Evolutionary conservation across 2,329 filamentous ascomycete genomes (phyloP), one percentile per base, ranked within the genome.

Genomic region (Pyricularia grisea): DNA sequence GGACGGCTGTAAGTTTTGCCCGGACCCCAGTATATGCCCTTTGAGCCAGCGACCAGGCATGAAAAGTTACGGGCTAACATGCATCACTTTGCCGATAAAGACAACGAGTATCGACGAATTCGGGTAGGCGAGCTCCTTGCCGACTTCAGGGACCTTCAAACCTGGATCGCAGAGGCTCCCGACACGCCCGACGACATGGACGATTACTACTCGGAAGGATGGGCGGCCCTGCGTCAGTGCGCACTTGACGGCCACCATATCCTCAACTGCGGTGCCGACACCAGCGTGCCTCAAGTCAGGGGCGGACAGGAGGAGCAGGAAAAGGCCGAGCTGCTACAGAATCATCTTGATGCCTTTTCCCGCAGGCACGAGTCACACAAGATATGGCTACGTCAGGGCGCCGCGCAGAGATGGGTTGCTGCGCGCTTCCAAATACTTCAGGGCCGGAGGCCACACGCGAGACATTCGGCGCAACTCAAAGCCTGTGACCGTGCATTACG

Each of bases 131-230:
- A 90, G 73, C 78, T 90, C 66, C 83, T 90, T 60, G 79, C 82
- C 71, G 87, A 90, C 76, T 90, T 90, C 76, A 84, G 83, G 71
- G 84, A 80, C 63, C 80, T 89, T 30, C 88, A 90, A 75, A 86
- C 86, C 77, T 86, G 84, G 75, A 90, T 90, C 74, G 84, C 87
- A 42, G 82, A 82, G 11, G 84, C 81, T 9, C 85, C 85, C 14
- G 81, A 81, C 68, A 81, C 87, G n/a, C 86, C 88, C 9, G 74
- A 78, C 3, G 78, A 87, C 76, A 78, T 80, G 69, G 83, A 85
- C 68, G 88, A 90, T 74, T 87, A 88, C 74, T 85, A 87, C 77
- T 87, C 87, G 14, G 86, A 88, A 71, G 88, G 87, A 27, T 90
- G 87, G 86, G 82, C 84, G 4, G 83, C 83, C 20, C 78, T 90